Conservation (phyloP, 768 basidiomycete genomes). For the Amanita polypyramis region DNA sequence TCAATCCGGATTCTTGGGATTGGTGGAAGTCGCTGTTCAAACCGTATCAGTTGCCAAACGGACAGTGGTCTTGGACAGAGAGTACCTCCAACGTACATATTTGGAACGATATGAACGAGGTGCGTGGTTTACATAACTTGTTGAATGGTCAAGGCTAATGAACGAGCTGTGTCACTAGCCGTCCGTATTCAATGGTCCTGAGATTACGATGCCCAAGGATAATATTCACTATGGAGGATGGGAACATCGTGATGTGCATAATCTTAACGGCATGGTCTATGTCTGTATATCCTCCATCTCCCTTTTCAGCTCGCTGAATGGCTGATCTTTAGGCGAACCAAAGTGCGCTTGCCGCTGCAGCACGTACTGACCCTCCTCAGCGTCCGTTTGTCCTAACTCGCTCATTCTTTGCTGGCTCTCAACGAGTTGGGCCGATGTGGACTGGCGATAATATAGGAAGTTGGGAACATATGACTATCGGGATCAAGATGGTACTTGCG, state of each 20-base stretch:
- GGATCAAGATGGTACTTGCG: constrained; percentile 86
- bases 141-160: neutral
- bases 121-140: constrained; percentile 17
- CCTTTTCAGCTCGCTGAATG: neutral
- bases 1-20: constrained; percentile 81
- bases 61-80: constrained; percentile 65
- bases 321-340: constrained; percentile 55
- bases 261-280: constrained; percentile 93
- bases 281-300: constrained; percentile 28
- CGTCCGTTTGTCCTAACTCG: constrained; percentile 95
- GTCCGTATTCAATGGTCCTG: constrained; percentile 97
- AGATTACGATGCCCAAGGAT: constrained; percentile 66
- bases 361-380: constrained; percentile 62
- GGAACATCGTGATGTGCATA: constrained; percentile 97
- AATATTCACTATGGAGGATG: constrained; percentile 85
- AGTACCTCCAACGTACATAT: constrained; percentile 82
- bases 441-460: constrained; percentile 96
- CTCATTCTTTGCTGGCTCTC: constrained; percentile 91
- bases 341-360: constrained; percentile 70
- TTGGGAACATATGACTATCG: constrained; percentile 95
- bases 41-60: constrained; percentile 35
- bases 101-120: constrained; percentile 99
- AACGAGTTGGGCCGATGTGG: constrained; percentile 96
- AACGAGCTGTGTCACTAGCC: constrained; percentile 34
- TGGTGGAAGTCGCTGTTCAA: constrained; percentile 90